phyloP scores from a whole-genome alignment of 192 early-diverging fungal species.

The Podila minutissima region DNA sequence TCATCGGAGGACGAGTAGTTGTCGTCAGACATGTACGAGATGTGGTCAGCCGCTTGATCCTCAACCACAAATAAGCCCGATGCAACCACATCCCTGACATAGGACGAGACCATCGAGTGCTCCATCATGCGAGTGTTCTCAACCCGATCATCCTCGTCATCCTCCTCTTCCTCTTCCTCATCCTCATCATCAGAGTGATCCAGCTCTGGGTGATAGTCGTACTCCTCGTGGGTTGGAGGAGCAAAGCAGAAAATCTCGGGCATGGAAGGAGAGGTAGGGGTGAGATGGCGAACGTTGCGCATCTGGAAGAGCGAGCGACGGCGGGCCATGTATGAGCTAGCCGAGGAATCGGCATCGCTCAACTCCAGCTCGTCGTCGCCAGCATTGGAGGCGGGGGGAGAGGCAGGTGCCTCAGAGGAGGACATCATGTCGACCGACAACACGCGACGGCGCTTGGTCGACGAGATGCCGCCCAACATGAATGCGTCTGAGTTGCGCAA shows the following conservation, averaged over 20 bases:
- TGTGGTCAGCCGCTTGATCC: constrained; percentile 10
- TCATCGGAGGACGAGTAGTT: constrained; percentile 51
- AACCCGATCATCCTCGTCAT: not conserved
- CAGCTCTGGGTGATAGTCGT: constrained; percentile 42
- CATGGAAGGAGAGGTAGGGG: constrained; percentile 46
- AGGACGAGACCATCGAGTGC: not conserved
- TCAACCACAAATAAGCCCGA: constrained; percentile 37
- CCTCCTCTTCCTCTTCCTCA: constrained; percentile 34
- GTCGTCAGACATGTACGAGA: constrained; percentile 35
- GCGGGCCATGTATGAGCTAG: constrained; percentile 17
- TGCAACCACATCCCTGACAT: constrained; percentile 3
- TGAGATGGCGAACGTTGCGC: constrained; percentile 40
- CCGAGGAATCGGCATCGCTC: constrained; percentile 35
- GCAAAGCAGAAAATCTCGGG: constrained; percentile 50
- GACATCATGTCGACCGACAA: constrained; percentile 37
- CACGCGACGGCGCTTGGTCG: constrained; percentile 45
- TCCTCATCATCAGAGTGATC: constrained; percentile 51
- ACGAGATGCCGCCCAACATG: constrained; percentile 31
- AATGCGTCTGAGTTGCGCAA: constrained; percentile 43
- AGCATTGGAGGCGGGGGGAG: constrained; percentile 50
- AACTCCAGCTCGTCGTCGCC: constrained; percentile 47
- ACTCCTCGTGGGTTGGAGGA: constrained; percentile 50
- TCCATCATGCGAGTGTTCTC: constrained; percentile 8
- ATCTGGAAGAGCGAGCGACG: constrained; percentile 35
- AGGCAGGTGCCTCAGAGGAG: constrained; percentile 27